Base-by-base conservation (phyloP, 305 asterid genomes). In the Euphrasia arctica region DNA sequence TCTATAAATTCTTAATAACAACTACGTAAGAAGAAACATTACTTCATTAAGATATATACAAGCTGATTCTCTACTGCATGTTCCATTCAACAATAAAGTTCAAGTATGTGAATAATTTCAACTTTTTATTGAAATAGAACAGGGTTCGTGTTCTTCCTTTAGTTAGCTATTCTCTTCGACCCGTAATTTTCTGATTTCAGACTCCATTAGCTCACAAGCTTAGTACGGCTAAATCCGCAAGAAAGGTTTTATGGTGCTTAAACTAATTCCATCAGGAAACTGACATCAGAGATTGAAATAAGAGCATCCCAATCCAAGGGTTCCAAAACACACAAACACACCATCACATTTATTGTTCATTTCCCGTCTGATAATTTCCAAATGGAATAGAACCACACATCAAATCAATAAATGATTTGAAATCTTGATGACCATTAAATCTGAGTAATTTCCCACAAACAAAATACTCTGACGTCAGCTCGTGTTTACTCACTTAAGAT, bases 281-380 rank as follows among this genome's bases (percentile, higher is more conserved):
- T 68, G 69, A 60, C 67, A 73, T 60, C 68, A 66, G 62, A 72
- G 61, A 47, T 69, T 52, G 60, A 61, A 70, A 76, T 65, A 63
- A 60, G 58, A 63, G 82, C 73, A 82, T 79, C 81, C 64, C 79
- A 82, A 70, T 70, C 74, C 65, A 68, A 55, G 62, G 84, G 78
- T 54, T 77, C 83, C 77, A 55, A 67, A 61, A 59, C 70, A 47
- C 75, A 72, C 77, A 74, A 75, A 63, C 42, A 54, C 50, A 62
- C 36, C 22, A 49, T 60, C 71, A 77, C 76, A 66, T 60, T 65
- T 50, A 58, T 64, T 65, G 65, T 76, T 75, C 78, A 71, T 69
- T 49, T 49, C 60, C 41, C 65, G 13, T 43, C 55, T 54, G 25
- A 70, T 77, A 78, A 70, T 75, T 78, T 61, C 69, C 73, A 68